phyloP scores from a whole-genome alignment of 345 rosid species.

The Eutrema heterophyllum region DNA sequence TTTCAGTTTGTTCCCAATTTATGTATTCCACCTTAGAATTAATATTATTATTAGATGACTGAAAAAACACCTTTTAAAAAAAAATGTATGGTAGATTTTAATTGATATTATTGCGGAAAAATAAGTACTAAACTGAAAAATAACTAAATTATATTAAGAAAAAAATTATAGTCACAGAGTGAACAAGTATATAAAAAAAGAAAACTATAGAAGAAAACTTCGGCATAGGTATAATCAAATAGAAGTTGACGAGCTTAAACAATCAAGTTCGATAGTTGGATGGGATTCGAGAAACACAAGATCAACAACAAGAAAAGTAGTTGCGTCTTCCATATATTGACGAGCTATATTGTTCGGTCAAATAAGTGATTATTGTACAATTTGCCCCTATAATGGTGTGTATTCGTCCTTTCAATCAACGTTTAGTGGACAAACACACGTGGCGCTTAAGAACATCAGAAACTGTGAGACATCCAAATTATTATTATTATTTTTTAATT shows the following conservation, averaged over 20 bases:
- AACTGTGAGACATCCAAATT: no score
- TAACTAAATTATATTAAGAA: no score
- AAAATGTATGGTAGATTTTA: no score
- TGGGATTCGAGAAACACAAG: constrained; percentile 8
- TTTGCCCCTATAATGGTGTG: not conserved
- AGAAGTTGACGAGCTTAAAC: constrained; percentile 7
- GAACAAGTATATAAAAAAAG: not conserved
- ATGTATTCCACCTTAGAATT: no score
- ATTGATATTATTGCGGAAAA: no score
- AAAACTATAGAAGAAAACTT: not conserved
- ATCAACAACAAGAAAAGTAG: constrained; percentile 31
- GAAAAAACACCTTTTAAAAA: no score
- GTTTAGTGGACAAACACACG: constrained; percentile 17
- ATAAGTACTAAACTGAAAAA: no score
- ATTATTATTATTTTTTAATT: no score
- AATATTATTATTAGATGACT: no score
- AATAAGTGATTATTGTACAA: constrained; percentile 2
- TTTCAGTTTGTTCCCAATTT: no score
- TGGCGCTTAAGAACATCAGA: constrained; percentile 24
- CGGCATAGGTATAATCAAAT: not conserved
- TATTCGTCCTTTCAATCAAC: not conserved
- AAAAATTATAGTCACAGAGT: not conserved
- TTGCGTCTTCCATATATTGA: constrained; percentile 25
- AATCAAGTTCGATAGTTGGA: not conserved
- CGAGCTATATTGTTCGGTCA: not conserved